phyloP scores from a whole-genome alignment of 2,329 filamentous ascomycete species.

The Neospermospora avenae region DNA sequence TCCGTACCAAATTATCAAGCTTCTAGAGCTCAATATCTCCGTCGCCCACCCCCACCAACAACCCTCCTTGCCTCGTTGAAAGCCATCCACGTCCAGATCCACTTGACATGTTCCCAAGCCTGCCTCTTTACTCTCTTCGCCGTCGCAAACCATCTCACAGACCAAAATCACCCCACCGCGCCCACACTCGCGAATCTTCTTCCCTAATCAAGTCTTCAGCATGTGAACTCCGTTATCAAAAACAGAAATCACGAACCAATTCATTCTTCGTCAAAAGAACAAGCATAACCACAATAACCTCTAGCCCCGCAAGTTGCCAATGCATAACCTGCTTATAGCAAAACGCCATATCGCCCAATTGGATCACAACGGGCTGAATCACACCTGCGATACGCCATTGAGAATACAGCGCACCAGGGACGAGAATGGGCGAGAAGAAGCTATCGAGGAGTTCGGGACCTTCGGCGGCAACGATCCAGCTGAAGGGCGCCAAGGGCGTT shows the following conservation, averaged over 20 bases:
- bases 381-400: constrained; percentile 26
- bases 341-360: constrained; percentile 12
- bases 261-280: constrained; percentile 17
- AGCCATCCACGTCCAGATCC: constrained; percentile 26
- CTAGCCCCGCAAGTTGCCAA: constrained; percentile 16
- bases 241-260: no score
- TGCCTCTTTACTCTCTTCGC: constrained; percentile 16
- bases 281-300: constrained; percentile 12
- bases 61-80: constrained; percentile 19
- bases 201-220: no score
- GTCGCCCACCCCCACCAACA: constrained; percentile 10
- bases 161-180: constrained; percentile 18
- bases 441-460: constrained; percentile 21
- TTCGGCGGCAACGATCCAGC: constrained; percentile 17
- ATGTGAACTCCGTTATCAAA: no score
- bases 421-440: constrained; percentile 18
- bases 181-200: constrained; percentile 14
- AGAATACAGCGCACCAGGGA: constrained; percentile 22
- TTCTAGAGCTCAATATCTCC: background rate
- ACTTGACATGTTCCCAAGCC: constrained; percentile 22
- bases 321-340: constrained; percentile 23
- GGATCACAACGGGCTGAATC: constrained; percentile 10
- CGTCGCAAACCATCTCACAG: constrained; percentile 19
- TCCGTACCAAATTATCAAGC: background rate
- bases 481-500: constrained; percentile 23